phyloP scores from a whole-genome alignment of 2,329 filamentous ascomycete species.

The Claviceps africana region DNA sequence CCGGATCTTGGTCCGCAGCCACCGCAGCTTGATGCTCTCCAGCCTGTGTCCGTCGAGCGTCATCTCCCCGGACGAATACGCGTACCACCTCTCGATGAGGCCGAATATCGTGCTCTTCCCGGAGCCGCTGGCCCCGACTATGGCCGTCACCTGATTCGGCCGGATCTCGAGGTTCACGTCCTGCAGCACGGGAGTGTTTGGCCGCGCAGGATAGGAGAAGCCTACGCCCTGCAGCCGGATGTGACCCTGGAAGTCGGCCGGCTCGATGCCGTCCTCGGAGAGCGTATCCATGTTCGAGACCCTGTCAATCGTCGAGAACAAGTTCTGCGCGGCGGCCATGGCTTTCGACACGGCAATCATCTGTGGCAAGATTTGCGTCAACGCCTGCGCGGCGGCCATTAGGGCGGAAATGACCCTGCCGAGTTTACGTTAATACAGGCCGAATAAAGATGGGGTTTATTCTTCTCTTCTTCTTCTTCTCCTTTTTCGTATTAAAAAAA shows the following conservation, averaged over 20 bases:
- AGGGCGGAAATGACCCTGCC: slow-evolving; percentile 32
- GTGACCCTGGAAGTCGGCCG: slow-evolving; percentile 23
- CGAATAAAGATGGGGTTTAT: no score
- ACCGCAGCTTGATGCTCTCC: slow-evolving; percentile 31
- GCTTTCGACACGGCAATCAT: slow-evolving; percentile 31
- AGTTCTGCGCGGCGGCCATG: slow-evolving; percentile 29
- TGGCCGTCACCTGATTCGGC: slow-evolving; percentile 32
- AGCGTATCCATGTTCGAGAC: slow-evolving; percentile 29
- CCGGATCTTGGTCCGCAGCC: slow-evolving; percentile 39
- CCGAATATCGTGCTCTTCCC: slow-evolving; percentile 46
- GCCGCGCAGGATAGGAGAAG: slow-evolving; percentile 24
- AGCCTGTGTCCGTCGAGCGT: slow-evolving; percentile 30
- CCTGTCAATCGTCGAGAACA: slow-evolving; percentile 35
- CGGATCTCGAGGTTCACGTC: slow-evolving; percentile 1
- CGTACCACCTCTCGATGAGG: slow-evolving; percentile 47
- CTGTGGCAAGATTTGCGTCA: slow-evolving; percentile 34
- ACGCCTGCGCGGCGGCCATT: slow-evolving; percentile 28
- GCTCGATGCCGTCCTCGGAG: slow-evolving; percentile 18
- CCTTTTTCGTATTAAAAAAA: no score
- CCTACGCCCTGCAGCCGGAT: slow-evolving; percentile 34
- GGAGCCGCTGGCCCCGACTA: slow-evolving; percentile 43
- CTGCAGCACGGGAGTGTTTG: neutral
- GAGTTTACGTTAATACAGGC: neutral
- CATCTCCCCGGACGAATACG: slow-evolving; percentile 30
- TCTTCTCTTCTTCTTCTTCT: no score